These are phyloP conservation scores for Madurella mycetomatis DNA, from an alignment of 2,329 filamentous ascomycete genomes.

Conservation along the genomic window DNA sequence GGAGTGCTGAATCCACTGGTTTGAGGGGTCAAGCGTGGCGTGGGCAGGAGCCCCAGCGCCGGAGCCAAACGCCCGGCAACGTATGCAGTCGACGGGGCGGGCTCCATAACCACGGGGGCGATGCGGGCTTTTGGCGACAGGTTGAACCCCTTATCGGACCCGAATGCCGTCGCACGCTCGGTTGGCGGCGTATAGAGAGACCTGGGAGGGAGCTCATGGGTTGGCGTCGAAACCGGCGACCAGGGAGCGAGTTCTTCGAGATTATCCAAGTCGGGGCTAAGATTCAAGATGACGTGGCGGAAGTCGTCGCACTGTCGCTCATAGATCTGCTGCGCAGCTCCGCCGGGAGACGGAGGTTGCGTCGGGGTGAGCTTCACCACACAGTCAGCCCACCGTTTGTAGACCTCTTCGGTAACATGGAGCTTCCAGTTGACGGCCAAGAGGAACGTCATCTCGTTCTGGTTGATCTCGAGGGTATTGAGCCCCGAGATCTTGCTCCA, in stretches of 20 bases:
- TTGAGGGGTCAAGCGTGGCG: constrained; percentile 56
- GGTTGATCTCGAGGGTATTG: constrained; percentile 88
- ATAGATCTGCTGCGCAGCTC: constrained; percentile 36
- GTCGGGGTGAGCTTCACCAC: constrained; percentile 78
- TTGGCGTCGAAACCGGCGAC: constrained; percentile 30
- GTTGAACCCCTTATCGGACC: constrained; percentile 37
- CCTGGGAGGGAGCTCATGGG: constrained; percentile 37
- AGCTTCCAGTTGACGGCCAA: constrained; percentile 89
- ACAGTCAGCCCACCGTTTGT: constrained; percentile 91
- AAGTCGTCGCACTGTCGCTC: constrained; percentile 51
- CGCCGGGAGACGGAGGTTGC: constrained; percentile 52
- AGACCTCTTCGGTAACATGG: constrained; percentile 83
- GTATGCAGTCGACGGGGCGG: constrained; percentile 39
- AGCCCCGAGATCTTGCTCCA: constrained; percentile 99
- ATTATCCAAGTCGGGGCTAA: constrained; percentile 57
- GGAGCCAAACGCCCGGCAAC: constrained; percentile 47
- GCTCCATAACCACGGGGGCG: constrained; percentile 48
- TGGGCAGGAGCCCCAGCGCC: constrained; percentile 53
- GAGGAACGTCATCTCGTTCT: constrained; percentile 91
- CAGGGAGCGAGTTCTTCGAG: constrained; percentile 47
- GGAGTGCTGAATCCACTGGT: constrained; percentile 54
- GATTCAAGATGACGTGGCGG: constrained; percentile 53
- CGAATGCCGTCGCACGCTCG: constrained; percentile 33
- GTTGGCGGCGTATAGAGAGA: constrained; percentile 43
- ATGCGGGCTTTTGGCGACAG: constrained; percentile 39